Base-by-base conservation (phyloP, 2,329 filamentous ascomycete genomes). In the Colletotrichum higginsianum region DNA sequence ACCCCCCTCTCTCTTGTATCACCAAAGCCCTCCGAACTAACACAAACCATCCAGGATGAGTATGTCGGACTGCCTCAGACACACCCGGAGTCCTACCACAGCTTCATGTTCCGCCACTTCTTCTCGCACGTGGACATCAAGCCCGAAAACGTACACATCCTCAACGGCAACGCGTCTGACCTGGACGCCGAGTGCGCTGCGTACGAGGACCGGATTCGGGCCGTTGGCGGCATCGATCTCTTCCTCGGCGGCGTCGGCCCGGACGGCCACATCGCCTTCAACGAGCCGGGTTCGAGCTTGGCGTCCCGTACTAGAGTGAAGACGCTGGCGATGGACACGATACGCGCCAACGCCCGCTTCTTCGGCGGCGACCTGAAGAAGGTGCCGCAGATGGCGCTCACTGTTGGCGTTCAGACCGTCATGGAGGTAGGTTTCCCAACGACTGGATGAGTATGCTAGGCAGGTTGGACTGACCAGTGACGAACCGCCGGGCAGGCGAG, bases 51-150 rank as follows among this genome's bases (percentile, higher is more conserved):
- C 93, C 93, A 80, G 89, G 85, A 94, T 81, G 92, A 94, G 82
- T 94, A 94, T 78, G 91, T 94, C 74, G 91, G 90, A 58, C 87
- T 94, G 61, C 89, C 92, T 23, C 88, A 91, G 74, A 90, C 93
- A 76, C 93, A 95, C 80, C 91, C 92, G 4, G 90, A 94, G 79
- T 92, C 90, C 79, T 95, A 95, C 82, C 92, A 94, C 84, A 91
- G 89, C 77, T 95, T 94, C 84, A 95, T 95, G 93, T 94, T 93
- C 86, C 91, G 90, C 82, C 87, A 94, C 82, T 93, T 95, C 83
- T 95, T 95, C 84, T 91, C 90, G 53, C 92, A 86, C 74, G 89
- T 94, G 75, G 90, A 95, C 79, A 89, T 95, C 72, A 86, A 88
- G 66, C 92, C 92, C 0, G 85, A 86, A 73, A 93, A 86, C 72